Evolutionary conservation across 2,329 filamentous ascomycete genomes (phyloP).

Genomic region (Epicoccum nigrum): DNA sequence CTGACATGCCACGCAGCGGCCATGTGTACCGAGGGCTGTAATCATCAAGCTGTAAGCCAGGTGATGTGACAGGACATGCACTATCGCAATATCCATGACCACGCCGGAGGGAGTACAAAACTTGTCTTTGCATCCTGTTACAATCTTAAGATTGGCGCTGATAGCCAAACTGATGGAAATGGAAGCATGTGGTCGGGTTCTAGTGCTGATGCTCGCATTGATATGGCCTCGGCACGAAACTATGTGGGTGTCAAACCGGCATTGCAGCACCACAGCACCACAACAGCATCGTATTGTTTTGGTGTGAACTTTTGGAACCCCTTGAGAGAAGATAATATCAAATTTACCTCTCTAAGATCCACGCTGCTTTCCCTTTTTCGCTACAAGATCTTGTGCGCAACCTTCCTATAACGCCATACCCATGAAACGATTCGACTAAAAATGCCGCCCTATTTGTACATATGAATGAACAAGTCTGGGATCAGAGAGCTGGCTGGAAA

Average conservation of each 20-base stretch:
- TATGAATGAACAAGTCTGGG: conserved; percentile 5
- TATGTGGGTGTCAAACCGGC: conserved; percentile 15
- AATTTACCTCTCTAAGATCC: not conserved
- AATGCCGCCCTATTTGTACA: conserved; percentile 24
- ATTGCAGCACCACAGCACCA: conserved; percentile 15
- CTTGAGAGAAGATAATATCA: no score
- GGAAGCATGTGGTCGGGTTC: not conserved
- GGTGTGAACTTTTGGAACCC: not conserved
- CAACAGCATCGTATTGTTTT: not conserved
- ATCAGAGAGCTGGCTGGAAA: conserved; percentile 6
- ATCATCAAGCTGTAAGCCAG: not conserved
- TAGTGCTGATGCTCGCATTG: conserved; percentile 3
- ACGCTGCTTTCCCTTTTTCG: not conserved
- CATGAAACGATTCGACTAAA: not conserved
- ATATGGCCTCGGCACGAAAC: conserved; percentile 20
- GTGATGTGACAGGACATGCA: not conserved
- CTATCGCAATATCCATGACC: no score
- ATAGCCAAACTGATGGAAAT: not conserved
- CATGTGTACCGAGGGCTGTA: conserved; percentile 4
- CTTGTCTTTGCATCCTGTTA: not conserved
- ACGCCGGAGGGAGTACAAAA: no score
- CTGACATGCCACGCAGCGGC: conserved; percentile 9
- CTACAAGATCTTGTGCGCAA: not conserved
- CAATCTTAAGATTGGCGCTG: not conserved
- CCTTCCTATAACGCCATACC: not conserved